These are phyloP conservation scores for Pascua sp. DNA, from an alignment of 1,284 basidiomycete genomes.

Conservation along the genomic window DNA sequence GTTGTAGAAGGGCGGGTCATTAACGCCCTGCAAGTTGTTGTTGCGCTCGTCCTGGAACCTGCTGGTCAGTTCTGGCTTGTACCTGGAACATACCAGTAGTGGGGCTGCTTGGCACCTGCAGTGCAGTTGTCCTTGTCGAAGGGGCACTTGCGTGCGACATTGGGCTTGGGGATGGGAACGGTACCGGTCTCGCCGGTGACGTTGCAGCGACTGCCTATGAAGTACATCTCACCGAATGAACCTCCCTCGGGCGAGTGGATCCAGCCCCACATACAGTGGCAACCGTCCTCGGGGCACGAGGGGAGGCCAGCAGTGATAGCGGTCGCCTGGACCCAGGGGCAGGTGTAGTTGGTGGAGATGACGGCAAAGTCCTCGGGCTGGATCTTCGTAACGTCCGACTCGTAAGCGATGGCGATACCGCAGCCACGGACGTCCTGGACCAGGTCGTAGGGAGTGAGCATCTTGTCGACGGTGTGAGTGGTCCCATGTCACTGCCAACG, in stretches of 20 bases:
- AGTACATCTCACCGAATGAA: conserved; percentile 34
- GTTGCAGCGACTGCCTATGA: conserved; percentile 32
- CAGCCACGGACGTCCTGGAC: conserved; percentile 8
- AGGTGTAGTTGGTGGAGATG: conserved; percentile 68
- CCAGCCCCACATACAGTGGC: conserved; percentile 71
- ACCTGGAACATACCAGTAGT: conserved; percentile 9
- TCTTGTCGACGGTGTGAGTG: no score
- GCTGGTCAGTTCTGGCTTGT: neutral
- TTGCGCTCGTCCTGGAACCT: conserved; percentile 33
- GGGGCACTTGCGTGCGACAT: conserved; percentile 27
- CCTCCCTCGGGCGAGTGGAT: conserved; percentile 45
- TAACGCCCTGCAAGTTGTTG: conserved; percentile 53
- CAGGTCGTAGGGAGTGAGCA: neutral
- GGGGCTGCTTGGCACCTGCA: conserved; percentile 22
- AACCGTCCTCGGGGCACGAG: conserved; percentile 60
- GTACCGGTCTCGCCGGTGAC: conserved; percentile 37
- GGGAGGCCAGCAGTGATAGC: conserved; percentile 64
- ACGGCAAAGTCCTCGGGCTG: conserved; percentile 64
- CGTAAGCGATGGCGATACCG: conserved; percentile 64
- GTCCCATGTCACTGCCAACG: no score
- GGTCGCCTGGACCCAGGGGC: conserved; percentile 64
- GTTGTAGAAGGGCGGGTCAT: conserved; percentile 33
- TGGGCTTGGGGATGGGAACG: conserved; percentile 29
- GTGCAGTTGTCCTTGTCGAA: conserved; percentile 24
- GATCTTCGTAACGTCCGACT: conserved; percentile 56